Conservation (phyloP, 2,329 filamentous ascomycete genomes). For the Paraphaeosphaeria sporulosa region DNA sequence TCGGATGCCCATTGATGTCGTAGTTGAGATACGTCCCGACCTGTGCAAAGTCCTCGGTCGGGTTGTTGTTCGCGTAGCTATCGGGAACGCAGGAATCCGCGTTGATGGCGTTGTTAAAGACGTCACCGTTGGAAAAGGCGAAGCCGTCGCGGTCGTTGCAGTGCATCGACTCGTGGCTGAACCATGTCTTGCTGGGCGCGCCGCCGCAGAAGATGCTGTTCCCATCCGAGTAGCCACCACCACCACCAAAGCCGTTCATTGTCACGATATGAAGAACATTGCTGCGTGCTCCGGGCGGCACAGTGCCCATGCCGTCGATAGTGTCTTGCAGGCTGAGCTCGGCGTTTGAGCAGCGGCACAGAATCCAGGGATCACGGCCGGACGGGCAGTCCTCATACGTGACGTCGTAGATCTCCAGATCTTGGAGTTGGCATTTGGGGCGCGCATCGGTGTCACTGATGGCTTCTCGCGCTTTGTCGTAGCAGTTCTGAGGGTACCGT, state of each 20-base stretch:
- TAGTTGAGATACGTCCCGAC: slow-evolving; percentile 20
- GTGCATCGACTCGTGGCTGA: slow-evolving; percentile 19
- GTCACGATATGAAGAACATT: slow-evolving; percentile 19
- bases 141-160: slow-evolving; percentile 15
- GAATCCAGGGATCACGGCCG: slow-evolving; percentile 16
- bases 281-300: slow-evolving; percentile 21
- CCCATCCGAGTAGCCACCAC: slow-evolving; percentile 15
- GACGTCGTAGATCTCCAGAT: slow-evolving; percentile 21
- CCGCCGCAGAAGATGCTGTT: slow-evolving; percentile 17
- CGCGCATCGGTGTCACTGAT: slow-evolving; percentile 11
- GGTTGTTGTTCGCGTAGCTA: slow-evolving; percentile 17
- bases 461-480: slow-evolving; percentile 17
- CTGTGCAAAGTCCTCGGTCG: slow-evolving; percentile 22
- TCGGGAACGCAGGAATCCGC: slow-evolving; percentile 20
- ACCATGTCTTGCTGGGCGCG: slow-evolving; percentile 12
- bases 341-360: slow-evolving; percentile 22
- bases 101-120: slow-evolving; percentile 18
- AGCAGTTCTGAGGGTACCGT: slow-evolving; percentile 21
- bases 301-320: slow-evolving; percentile 19
- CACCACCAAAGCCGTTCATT: slow-evolving; percentile 11
- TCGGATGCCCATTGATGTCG: slow-evolving; percentile 19
- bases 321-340: slow-evolving; percentile 18
- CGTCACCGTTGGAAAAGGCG: slow-evolving; percentile 8
- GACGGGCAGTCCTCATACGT: slow-evolving; percentile 20
- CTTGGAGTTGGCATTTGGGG: slow-evolving; percentile 18